These are phyloP conservation scores for Persicaria tinctoria DNA, from an alignment of 148 eudicot species.

Conservation along the genomic window DNA sequence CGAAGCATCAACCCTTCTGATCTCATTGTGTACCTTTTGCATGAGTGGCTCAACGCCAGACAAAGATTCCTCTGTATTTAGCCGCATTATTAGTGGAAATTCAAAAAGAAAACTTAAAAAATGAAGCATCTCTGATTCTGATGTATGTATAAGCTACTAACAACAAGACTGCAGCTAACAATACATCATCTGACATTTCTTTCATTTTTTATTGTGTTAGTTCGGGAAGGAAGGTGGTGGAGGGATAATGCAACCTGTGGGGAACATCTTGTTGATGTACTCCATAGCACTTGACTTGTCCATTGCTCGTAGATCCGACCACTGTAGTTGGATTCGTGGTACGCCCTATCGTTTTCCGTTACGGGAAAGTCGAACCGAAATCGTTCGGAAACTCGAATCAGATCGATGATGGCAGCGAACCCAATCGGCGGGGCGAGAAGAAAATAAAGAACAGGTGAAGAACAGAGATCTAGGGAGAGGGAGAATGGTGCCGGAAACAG, in stretches of 20 bases:
- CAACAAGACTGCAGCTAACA: constrained; percentile 1
- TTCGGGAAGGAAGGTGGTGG: background rate
- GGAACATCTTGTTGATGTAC: constrained; percentile 96
- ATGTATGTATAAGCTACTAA: background rate
- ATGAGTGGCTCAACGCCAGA: constrained; percentile 97
- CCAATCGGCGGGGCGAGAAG: no score
- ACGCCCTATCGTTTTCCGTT: no score
- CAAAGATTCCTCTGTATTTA: constrained; percentile 76
- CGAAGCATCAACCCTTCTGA: constrained; percentile 86
- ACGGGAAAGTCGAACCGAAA: no score
- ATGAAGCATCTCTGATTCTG: constrained; percentile 2
- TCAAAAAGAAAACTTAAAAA: background rate
- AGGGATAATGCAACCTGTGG: constrained; percentile 51
- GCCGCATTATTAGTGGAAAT: constrained; percentile 13
- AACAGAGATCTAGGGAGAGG: no score
- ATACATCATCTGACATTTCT: background rate
- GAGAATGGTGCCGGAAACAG: no score
- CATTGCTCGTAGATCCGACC: constrained; percentile 35
- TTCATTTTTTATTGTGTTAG: background rate
- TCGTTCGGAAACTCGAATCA: no score
- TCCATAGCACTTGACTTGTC: constrained; percentile 86
- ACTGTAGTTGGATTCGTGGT: constrained; percentile 9
- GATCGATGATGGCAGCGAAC: no score
- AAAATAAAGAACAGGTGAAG: no score
- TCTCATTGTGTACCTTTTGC: constrained; percentile 90